Base-by-base conservation (phyloP, 1,284 basidiomycete genomes). In the Salmacisia buchloeana region DNA sequence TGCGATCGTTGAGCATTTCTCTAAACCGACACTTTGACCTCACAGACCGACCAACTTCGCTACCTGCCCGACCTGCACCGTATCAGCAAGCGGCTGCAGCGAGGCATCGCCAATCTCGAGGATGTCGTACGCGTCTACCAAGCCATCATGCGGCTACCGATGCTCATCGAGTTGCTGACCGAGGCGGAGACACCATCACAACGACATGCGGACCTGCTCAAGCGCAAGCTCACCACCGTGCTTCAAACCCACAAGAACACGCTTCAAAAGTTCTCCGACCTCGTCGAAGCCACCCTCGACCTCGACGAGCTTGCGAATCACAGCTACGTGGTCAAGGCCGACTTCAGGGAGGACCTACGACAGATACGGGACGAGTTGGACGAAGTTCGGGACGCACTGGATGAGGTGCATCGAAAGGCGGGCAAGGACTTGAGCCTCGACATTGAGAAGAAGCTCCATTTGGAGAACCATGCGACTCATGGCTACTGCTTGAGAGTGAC, bases 81-180 rank as follows among this genome's bases (percentile, higher is more conserved):
- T 6, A 86, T 97, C 49, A 89, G 89, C 74, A 98, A 97, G 80
- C 86, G 91, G 29, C 94, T 99, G 82, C 90, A 92, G 79, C 90
- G 89, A 69, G 85, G 86, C 0, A 84, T 87, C 1, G 93, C 94
- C 0, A 87, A 86, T 0, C 84, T 99, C 6, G 94, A 98, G 76
- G 94, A 99, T 71, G 92, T 98, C 4, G 92, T 98, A 6, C 87
- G 94, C 10, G 89, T 96, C 0, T 98, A 97, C 80, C 94, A 99
- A 79, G 76, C 73, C 2, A 69, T 77, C 1, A 59, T 71, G 21
- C 73, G 94, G 86, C 82, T 97, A 27, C 88, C 91, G 1, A 88
- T 87, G 13, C 82, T 97, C 69, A 85, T 91, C 45, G 84, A 86
- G 63, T 80, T 83, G 1, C 69, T 82, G 7, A 68, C 71, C 31